phyloP scores from a whole-genome alignment of 1,139 yeast genomes.

The Komagataea norvegica region DNA sequence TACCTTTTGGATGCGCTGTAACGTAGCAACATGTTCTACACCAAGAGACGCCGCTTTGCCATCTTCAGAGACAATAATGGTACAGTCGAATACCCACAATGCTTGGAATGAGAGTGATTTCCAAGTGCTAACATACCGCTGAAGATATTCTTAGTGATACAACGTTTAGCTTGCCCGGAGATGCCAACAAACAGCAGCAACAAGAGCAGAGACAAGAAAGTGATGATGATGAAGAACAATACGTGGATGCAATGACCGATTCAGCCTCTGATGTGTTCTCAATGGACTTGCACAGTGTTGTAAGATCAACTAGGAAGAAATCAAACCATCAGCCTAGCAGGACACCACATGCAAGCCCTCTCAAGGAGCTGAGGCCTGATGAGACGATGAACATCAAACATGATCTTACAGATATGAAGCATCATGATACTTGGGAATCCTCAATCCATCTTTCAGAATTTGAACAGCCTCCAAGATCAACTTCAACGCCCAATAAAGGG shows the following conservation, averaged over 20 bases:
- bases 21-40: conserved; percentile 17
- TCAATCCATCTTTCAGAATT: conserved; percentile 32
- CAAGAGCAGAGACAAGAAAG: neutral
- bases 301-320: neutral
- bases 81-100: conserved; percentile 2
- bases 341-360: neutral
- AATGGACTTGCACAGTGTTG: conserved; percentile 10
- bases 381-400: neutral
- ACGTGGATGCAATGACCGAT: neutral
- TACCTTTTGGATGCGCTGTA: too few relatives aligned
- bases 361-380: neutral
- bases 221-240: neutral
- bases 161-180: conserved; percentile 13
- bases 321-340: neutral
- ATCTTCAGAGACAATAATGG: conserved; percentile 19
- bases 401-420: neutral
- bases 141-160: conserved; percentile 14
- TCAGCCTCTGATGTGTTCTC: conserved; percentile 12
- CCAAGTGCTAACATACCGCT: neutral
- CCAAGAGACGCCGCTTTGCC: conserved; percentile 18
- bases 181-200: conserved; percentile 1
- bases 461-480: conserved; percentile 33
- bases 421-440: conserved; percentile 9
- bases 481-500: conserved; percentile 31
- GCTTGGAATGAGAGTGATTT: neutral